Base-by-base conservation (phyloP, 129 eudicot species). In the Tagetes erecta region DNA sequence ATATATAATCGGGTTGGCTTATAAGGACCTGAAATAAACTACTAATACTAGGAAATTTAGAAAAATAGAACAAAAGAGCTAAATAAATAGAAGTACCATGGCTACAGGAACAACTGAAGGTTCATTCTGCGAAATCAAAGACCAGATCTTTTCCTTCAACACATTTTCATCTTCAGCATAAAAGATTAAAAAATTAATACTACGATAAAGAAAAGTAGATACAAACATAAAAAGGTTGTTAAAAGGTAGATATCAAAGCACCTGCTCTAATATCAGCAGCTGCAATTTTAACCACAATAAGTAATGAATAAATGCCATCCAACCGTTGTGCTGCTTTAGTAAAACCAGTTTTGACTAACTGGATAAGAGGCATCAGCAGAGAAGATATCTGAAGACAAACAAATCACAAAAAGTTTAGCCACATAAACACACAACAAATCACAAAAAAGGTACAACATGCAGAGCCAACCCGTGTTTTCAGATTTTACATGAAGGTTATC, bases 231-330 rank as follows among this genome's bases (percentile, higher is more conserved):
- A 42, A 44, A 51, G 40, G 38, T 14, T 35, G 30, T 6, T 51
- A 57, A 51, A 7, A 4, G 34, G 8, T 67, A 34, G 7, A 27
- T 27, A 30, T 33, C n/a, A 69, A 53, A 40, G 12, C 34, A 95
- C 99, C 99, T 80, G 97, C 87, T 91, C 84, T 91, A 39, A 91
- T 84, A 75, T 95, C 99, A 75, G 86, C 79, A 63, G 92, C 92
- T 67, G 97, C 89, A 84, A 95, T 79, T 77, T 89, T 91, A 30
- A 85, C 82, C 81, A 88, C 82, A 71, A 83, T 76, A 14, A 88
- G 73, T 67, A 95, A 85, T 40, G 99, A 89, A 87, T 80, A 95
- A 55, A 95, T 91, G 14, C 97, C 96, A 84, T 95, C 99, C 85
- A 95, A 69, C 52, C 97, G 90, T 81, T 95, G 99, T 44, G 88